Evolutionary conservation across 768 basidiomycete genomes (phyloP).

Genomic region (Psilocybe cubensis): DNA sequence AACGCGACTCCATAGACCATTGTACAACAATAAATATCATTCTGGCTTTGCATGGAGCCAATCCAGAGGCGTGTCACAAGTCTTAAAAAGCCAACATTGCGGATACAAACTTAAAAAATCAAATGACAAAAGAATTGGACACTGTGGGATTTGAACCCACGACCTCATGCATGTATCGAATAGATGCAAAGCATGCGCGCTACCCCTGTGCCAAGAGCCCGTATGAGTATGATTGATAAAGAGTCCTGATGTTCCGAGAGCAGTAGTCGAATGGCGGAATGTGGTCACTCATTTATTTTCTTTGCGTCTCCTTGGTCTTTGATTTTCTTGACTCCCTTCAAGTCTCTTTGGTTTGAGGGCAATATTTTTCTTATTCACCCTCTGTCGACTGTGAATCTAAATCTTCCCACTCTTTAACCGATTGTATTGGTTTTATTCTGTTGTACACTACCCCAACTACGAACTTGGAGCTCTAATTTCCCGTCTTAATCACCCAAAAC

Average conservation of each 20-base stretch:
- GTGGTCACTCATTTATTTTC: not conserved
- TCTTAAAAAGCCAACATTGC: not conserved
- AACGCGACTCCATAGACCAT: not conserved
- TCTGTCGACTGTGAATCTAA: too few species aligned
- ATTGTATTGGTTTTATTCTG: too few species aligned
- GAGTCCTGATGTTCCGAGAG: not conserved
- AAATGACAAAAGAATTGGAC: constrained; percentile 34
- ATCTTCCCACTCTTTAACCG: not conserved
- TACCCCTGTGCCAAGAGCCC: constrained; percentile 66
- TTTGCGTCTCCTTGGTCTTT: not conserved
- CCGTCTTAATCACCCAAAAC: too few species aligned
- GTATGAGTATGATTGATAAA: not conserved
- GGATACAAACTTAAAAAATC: not conserved
- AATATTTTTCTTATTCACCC: too few species aligned
- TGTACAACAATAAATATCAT: not conserved
- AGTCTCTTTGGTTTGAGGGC: too few species aligned
- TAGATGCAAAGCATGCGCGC: constrained; percentile 60
- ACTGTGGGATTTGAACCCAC: constrained; percentile 61
- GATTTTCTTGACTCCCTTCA: not conserved
- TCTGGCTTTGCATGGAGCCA: too few species aligned
- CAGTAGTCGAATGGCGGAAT: not conserved
- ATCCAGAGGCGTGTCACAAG: too few species aligned
- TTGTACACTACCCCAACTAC: too few species aligned
- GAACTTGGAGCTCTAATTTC: too few species aligned
- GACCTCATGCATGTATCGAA: constrained; percentile 52